Evolutionary conservation across 805 yeast genomes (phyloP), one percentile per base, ranked within the genome.

Genomic region (Wickerhamomyces ciferrii): DNA sequence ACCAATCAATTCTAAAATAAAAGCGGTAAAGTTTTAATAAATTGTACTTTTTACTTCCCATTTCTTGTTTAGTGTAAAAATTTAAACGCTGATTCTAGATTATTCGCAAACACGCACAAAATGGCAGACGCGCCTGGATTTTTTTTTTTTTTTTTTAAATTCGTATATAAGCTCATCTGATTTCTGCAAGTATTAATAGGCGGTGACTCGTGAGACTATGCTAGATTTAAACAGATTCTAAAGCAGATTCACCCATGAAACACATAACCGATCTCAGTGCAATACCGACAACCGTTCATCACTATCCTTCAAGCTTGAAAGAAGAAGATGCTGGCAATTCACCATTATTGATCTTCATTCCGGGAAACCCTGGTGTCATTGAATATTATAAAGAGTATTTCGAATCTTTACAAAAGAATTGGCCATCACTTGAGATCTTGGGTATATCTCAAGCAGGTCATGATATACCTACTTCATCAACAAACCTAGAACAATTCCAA

Each of bases 341-440:
- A 13, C 75, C 71, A 11, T 53, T 85, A 27, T 60, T 84, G 40
- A 71, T 80, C 5, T 71, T 84, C 51, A 70, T 86, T 6, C 92
- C 94, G 0, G 94, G 94, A 0, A 86, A 86, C 53, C 94, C 94
- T 0, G 94, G 92, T 0, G 62, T 86, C 24, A 71, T 81, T 38
- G 81, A 80, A 50, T 86, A 76, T 62, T 86, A 86, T 60, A 68
- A 68, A 18, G 76, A 76, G 4, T 83, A 80, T 54, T 59, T 85
- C 25, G 61, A 66, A 13, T 53, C 61, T 21, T 51, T 81, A 45
- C 76, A 76, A 46, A 56, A 58, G 21, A 54, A 53, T 31, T 58
- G 66, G 43, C 79, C 81, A 2, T 62, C 60, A 17, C 68, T 73
- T 53, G 85, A 82, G 54, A 60, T 83, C 1, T 59, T 81, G 29